Evolutionary conservation across 768 basidiomycete species (phyloP), one percentile per base, ranked within the genome.

Genomic region (Steccherinum ochraceum): DNA sequence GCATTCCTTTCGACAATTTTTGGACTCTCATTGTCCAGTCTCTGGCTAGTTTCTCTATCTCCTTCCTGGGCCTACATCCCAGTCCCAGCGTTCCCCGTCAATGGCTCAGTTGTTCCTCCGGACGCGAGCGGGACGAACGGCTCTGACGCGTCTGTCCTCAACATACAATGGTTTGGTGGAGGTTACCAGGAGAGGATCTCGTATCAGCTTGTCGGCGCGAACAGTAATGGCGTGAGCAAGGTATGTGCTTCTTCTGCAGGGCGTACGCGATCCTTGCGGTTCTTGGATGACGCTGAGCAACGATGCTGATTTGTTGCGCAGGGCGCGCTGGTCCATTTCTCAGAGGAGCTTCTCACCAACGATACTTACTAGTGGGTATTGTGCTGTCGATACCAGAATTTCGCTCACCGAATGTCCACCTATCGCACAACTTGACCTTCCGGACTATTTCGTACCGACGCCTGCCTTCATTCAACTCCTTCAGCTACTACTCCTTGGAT

Each of bases 261-360:
- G 40, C 12, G 25, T 16, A 16, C 4, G n/a, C 47, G 24, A 20
- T 27, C 16, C 46, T 19, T 30, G n/a, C n/a, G 11, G 30, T n/a
- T n/a, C n/a, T n/a, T n/a, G n/a, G n/a, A n/a, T n/a, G n/a, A n/a
- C n/a, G n/a, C n/a, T n/a, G n/a, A n/a, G n/a, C n/a, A n/a, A n/a
- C n/a, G n/a, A n/a, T n/a, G n/a, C n/a, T n/a, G n/a, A n/a, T n/a
- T n/a, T n/a, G 18, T 20, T n/a, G 52, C 50, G 12, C 56, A 90
- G 84, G 93, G 93, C 18, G 86, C 83, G 12, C 65, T 96, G 35
- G 81, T 94, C 24, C 89, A 89, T 64, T 94, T 95, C 59, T 78
- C 83, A 0, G 93, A 93, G 61, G 72, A 74, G 23, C 69, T 66
- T 48, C 71, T 74, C 11, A 69, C 67, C 23, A 71, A 74, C 51